Conservation (phyloP, 1,139 yeast genomes). For the Nakaseomyces sp. region DNA sequence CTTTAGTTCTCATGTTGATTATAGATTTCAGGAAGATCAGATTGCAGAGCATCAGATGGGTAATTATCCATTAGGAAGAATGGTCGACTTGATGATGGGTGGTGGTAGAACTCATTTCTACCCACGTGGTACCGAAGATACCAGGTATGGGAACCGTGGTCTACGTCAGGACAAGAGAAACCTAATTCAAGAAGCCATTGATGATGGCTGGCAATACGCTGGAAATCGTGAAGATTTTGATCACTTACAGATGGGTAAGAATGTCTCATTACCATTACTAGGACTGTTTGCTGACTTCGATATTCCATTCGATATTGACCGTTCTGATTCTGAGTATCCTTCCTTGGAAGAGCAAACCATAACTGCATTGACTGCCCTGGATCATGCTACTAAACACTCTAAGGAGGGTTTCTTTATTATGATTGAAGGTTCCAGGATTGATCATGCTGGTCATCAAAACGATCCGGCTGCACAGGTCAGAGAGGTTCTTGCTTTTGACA, state of each 20-base stretch:
- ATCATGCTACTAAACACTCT: conserved; percentile 53
- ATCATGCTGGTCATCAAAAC: conserved; percentile 84
- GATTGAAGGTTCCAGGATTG: conserved; percentile 83
- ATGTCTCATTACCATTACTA: conserved; percentile 60
- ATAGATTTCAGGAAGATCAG: conserved; percentile 65
- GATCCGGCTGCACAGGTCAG: conserved; percentile 84
- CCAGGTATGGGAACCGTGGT: conserved; percentile 39
- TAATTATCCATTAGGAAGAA: conserved; percentile 62
- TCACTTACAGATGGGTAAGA: conserved; percentile 43
- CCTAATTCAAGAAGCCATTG: conserved; percentile 50
- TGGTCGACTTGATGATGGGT: conserved; percentile 76
- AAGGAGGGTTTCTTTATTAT: conserved; percentile 74
- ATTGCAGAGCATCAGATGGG: conserved; percentile 85
- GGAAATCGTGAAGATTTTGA: conserved; percentile 52
- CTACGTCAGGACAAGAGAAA: conserved; percentile 60
- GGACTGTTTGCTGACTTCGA: conserved; percentile 64
- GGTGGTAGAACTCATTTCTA: conserved; percentile 81
- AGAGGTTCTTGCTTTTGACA: conserved; percentile 69
- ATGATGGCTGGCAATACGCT: conserved; percentile 58
- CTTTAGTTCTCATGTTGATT: conserved; percentile 67
- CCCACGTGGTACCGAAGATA: conserved; percentile 32
- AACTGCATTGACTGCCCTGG: conserved; percentile 59
- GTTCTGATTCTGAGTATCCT: conserved; percentile 51
- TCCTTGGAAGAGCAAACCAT: conserved; percentile 65
- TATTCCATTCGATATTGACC: conserved; percentile 74